These are phyloP conservation scores for Boeremia lycopersici DNA, from an alignment of 2,329 filamentous ascomycete species.

Conservation along the genomic window DNA sequence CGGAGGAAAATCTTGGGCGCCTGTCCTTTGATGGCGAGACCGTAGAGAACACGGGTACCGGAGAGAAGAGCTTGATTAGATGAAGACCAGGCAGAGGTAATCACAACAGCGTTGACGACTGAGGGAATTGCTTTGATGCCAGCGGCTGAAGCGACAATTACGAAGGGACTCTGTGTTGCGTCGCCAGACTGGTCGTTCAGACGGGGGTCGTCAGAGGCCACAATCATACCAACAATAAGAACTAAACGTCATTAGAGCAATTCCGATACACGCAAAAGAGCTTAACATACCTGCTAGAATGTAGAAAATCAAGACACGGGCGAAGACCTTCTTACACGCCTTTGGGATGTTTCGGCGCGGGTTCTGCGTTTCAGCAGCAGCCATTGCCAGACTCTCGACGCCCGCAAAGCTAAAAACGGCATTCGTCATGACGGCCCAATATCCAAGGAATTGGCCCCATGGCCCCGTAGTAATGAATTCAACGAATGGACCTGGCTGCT, in stretches of 20 bases:
- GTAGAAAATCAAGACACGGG: conserved; percentile 62
- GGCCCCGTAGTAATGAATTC: conserved; percentile 55
- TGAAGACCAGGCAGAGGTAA: conserved; percentile 72
- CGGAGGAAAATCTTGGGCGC: conserved; percentile 57
- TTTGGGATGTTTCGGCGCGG: conserved; percentile 54
- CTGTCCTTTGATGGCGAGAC: conserved; percentile 54
- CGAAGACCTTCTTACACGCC: conserved; percentile 59
- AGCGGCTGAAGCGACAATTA: conserved; percentile 71
- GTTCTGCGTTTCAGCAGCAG: conserved; percentile 39
- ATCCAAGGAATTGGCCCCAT: conserved; percentile 67
- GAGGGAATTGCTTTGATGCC: conserved; percentile 70
- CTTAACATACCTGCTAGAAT: conserved; percentile 34
- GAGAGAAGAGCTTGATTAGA: conserved; percentile 67
- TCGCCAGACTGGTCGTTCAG: conserved; percentile 53
- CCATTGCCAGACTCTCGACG: conserved; percentile 37
- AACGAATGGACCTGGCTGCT: conserved; percentile 61
- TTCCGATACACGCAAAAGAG: neutral
- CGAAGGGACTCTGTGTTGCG: conserved; percentile 37
- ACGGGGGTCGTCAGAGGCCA: conserved; percentile 58
- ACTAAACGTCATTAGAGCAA: conserved; percentile 34
- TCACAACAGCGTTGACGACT: conserved; percentile 76
- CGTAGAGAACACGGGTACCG: conserved; percentile 57
- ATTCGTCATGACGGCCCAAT: conserved; percentile 59
- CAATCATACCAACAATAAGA: conserved; percentile 62
- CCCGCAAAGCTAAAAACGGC: conserved; percentile 48